Evolutionary conservation across 2,329 filamentous ascomycete genomes (phyloP), one percentile per base, ranked within the genome.

Genomic region (Arthrobotrys sphaeroides): DNA sequence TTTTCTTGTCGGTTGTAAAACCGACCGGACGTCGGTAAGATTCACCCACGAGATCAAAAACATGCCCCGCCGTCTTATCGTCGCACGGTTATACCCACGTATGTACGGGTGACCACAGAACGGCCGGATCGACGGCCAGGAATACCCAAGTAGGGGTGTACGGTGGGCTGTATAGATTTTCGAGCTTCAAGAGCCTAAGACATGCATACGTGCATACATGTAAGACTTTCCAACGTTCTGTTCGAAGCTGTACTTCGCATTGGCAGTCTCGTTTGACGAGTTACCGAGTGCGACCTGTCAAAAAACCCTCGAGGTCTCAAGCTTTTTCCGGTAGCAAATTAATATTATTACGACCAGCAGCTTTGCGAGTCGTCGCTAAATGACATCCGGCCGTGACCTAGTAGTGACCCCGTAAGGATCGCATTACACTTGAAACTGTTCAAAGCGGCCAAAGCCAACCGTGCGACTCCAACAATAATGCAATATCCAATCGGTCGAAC

Each of bases 91-190:
- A 43, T 45, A 49, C 24, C 57, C 38, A 16, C n/a, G n/a, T n/a
- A n/a, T n/a, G n/a, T n/a, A n/a, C 57, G 57, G 36, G 38, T 22
- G 33, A 61, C 36, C 38, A 31, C 26, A 45, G 12, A 45, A 61
- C 24, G 40, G 22, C 53, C 67, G 57, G 67, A 72, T 72, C 57
- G 57, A 72, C 67, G 67, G 67, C 67, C 67, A 72, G 57, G 67
- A 64, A 62, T 72, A 72, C 45, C 53, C 42, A n/a, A 61, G 65
- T 43, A 28, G 28, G 12, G 16, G 24, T 18, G n/a, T n/a, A n/a
- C n/a, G n/a, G n/a, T n/a, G n/a, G n/a, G n/a, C n/a, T n/a, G n/a
- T n/a, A n/a, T n/a, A 55, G 36, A 42, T 33, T 22, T 42, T 40
- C 22, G 22, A 31, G 43, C 45, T 60, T 36, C 47, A 36, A 20